These are phyloP conservation scores for Ceratobasidium sp. DNA, from an alignment of 1,284 basidiomycete genomes.

Conservation along the genomic window DNA sequence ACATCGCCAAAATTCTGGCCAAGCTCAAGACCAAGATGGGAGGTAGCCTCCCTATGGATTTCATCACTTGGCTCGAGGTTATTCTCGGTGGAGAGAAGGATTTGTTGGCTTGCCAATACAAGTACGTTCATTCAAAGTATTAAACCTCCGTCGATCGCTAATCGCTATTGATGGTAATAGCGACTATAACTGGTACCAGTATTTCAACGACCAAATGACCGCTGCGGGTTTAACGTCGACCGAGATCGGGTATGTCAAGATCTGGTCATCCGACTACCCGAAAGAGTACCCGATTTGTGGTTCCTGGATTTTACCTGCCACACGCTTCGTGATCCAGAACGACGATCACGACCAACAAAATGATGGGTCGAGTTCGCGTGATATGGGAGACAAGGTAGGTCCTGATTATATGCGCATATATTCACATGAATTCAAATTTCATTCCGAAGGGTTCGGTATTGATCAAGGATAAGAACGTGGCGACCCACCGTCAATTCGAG, in stretches of 20 bases:
- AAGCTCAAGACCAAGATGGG: conserved; percentile 35
- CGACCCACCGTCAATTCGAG: conserved; percentile 29
- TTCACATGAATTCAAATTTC: not conserved
- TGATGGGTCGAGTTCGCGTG: conserved; percentile 36
- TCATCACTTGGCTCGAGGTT: conserved; percentile 36
- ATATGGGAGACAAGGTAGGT: conserved; percentile 18
- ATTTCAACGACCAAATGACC: conserved; percentile 35
- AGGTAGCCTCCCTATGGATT: conserved; percentile 20
- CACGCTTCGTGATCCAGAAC: conserved; percentile 35
- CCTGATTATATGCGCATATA: not conserved
- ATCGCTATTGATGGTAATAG: not conserved
- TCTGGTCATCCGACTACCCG: conserved; percentile 36
- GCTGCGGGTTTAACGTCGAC: conserved; percentile 24
- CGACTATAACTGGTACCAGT: conserved; percentile 34
- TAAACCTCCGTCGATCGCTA: not conserved
- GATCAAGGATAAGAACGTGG: conserved; percentile 35
- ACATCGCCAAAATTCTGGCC: conserved; percentile 33
- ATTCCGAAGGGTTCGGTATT: conserved; percentile 16
- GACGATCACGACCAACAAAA: conserved; percentile 36
- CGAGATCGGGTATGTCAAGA: conserved; percentile 33
- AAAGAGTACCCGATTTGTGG: conserved; percentile 37
- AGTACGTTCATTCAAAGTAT: not conserved
- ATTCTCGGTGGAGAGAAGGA: conserved; percentile 35
- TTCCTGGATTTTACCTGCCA: conserved; percentile 32
- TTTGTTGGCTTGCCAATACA: conserved; percentile 31